Evolutionary conservation across 2,329 filamentous ascomycete genomes (phyloP).

Genomic region (Triangularia setosa): DNA sequence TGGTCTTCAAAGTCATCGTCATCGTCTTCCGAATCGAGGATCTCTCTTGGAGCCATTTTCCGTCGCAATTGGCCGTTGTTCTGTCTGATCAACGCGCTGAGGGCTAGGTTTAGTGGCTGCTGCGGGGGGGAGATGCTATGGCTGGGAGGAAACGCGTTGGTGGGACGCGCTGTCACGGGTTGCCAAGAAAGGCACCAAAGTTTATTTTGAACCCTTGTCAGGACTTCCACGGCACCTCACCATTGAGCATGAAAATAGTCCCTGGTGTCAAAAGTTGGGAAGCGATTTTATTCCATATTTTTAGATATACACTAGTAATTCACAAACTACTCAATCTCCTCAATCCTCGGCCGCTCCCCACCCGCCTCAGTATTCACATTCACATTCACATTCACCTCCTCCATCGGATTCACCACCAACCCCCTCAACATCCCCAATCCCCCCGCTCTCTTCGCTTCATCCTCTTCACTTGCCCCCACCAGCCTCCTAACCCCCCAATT

Average conservation of each 20-base stretch:
- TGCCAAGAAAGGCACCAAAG: slow-evolving; percentile 1
- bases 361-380: neutral
- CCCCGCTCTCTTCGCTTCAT: neutral
- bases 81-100: neutral
- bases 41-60: slow-evolving; percentile 28
- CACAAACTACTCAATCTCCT: slow-evolving; percentile 54
- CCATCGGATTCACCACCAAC: slow-evolving; percentile 37
- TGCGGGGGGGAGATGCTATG: neutral
- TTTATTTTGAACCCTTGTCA: neutral
- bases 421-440: slow-evolving; percentile 39
- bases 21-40: slow-evolving; percentile 34
- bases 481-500: slow-evolving; percentile 50
- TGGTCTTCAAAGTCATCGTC: slow-evolving; percentile 24
- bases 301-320: neutral
- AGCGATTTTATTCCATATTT: too few relatives aligned
- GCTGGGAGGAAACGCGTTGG: neutral
- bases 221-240: neutral
- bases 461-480: slow-evolving; percentile 25
- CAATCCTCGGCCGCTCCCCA: slow-evolving; percentile 43
- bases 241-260: too few relatives aligned
- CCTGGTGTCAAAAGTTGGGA: too few relatives aligned
- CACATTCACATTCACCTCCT: neutral
- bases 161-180: slow-evolving; percentile 5
- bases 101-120: neutral
- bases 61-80: neutral